Conservation (phyloP, 768 basidiomycete genomes). For the Mycena galericulata region DNA sequence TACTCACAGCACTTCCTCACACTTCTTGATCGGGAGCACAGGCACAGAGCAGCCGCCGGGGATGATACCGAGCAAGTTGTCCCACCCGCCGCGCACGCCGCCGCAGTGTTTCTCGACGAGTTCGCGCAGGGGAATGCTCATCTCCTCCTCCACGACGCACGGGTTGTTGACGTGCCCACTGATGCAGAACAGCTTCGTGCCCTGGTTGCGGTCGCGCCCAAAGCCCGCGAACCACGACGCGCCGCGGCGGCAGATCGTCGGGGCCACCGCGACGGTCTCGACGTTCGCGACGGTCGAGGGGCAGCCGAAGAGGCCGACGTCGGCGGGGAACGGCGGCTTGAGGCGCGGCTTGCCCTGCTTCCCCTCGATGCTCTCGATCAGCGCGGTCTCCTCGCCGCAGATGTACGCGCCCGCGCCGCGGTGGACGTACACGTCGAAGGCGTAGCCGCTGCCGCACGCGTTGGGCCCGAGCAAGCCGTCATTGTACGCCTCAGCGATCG, state of each 20-base stretch:
- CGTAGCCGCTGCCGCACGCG: slow-evolving; percentile 91
- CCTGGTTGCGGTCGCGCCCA: slow-evolving; percentile 92
- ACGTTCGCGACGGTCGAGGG: slow-evolving; percentile 98
- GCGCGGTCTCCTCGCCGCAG: slow-evolving; percentile 97
- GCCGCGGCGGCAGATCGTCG: slow-evolving; percentile 94
- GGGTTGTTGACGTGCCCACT: slow-evolving; percentile 99
- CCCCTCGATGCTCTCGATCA: slow-evolving; percentile 97
- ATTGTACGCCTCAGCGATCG: slow-evolving; percentile 94
- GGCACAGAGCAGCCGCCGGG: slow-evolving; percentile 97
- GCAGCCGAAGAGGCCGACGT: slow-evolving; percentile 97
- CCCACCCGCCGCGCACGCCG: slow-evolving; percentile 94
- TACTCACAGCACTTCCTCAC: slow-evolving; percentile 89
- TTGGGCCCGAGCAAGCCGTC: slow-evolving; percentile 90
- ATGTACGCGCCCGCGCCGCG: slow-evolving; percentile 99
- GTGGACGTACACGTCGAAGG: slow-evolving; percentile 99
- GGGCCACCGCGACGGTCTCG: slow-evolving; percentile 97
- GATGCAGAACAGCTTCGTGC: slow-evolving; percentile 97
- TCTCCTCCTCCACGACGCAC: slow-evolving; percentile 98
- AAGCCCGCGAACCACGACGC: slow-evolving; percentile 92
- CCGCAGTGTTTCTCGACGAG: slow-evolving; percentile 97
- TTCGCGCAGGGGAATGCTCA: slow-evolving; percentile 96
- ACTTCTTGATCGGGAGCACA: slow-evolving; percentile 85
- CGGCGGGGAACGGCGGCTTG: slow-evolving; percentile 99
- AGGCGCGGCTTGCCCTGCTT: slow-evolving; percentile 98
- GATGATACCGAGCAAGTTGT: slow-evolving; percentile 96